Base-by-base conservation (phyloP, 2,329 filamentous ascomycete species). In the Cladosporium sp. region DNA sequence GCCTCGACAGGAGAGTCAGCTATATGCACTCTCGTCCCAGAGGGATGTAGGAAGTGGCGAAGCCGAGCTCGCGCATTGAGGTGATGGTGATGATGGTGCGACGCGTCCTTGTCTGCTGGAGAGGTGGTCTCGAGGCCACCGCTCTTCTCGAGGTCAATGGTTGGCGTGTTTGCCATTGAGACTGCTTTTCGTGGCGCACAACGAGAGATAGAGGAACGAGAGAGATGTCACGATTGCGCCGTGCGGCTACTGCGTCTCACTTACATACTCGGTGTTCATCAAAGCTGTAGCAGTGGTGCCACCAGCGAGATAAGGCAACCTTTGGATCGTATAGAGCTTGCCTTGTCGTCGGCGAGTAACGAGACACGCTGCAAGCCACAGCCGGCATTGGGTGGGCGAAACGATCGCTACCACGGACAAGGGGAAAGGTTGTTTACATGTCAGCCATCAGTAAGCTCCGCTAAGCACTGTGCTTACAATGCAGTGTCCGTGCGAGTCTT, bases 1-100 rank as follows among this genome's bases (percentile, higher is more conserved):
- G 81, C 80, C 68, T 88, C 85, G 70, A 86, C 83, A 1, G 86
- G 86, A 1, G 79, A 80, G 3, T 82, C 76, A 7, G 84, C 84
- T 60, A 88, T 83, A 63, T 88, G 82, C 5, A 88, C 79, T 68
- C 82, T 81, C 63, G 80, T 81, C 28, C 87, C 87, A 72, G 84
- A 79, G 0, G 86, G 86, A 56, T 84, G 81, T 3, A 83, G 71
- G 66, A 88, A 85, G 66, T 87, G 83, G 25, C 82, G 79, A 0
- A 85, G 76, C 34, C 81, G 78, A 30, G 57, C 56, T 2, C 62
- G 62, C 26, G 62, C 62, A 21, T 58, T 36, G 7, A 59, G 53
- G 43, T 53, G 54, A 39, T 51, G 56, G 34, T 53, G 43, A 23
- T 53, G 63, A 30, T 51, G 46, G 16, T 59, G 43, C 28, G 18